Conservation (phyloP, 1,139 yeast genomes). For the Hansenula anomala region DNA sequence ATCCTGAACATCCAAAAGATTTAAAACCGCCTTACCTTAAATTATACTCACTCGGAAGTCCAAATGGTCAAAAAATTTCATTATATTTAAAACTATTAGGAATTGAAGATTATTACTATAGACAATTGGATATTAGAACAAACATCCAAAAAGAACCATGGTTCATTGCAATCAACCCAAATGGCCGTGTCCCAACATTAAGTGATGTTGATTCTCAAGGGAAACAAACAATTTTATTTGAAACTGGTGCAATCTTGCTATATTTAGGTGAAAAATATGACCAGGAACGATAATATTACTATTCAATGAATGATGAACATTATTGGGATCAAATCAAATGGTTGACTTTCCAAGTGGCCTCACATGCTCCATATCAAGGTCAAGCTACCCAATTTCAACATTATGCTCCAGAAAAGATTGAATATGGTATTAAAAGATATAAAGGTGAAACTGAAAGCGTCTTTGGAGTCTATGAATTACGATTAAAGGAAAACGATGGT, state of each 20-base stretch:
- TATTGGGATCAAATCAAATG: constrained; percentile 47
- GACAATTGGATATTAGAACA: constrained; percentile 33
- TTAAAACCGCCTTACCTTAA: constrained; percentile 31
- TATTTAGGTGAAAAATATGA: constrained; percentile 50
- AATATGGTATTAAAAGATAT: constrained; percentile 45
- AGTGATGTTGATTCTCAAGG: constrained; percentile 35
- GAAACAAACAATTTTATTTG: constrained; percentile 34
- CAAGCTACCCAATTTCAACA: constrained; percentile 41
- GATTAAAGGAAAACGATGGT: constrained; percentile 37
- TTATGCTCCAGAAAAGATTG: constrained; percentile 39
- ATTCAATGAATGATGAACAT: constrained; percentile 33
- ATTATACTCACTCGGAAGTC: constrained; percentile 42
- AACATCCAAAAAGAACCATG: constrained; percentile 34
- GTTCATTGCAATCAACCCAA: constrained; percentile 41
- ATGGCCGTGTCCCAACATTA: constrained; percentile 43
- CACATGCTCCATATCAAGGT: constrained; percentile 52
- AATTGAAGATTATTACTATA: constrained; percentile 36
- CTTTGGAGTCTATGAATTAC: constrained; percentile 43
- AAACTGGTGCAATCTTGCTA: constrained; percentile 53
- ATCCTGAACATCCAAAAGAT: not conserved
- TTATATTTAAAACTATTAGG: constrained; percentile 41
- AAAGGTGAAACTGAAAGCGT: constrained; percentile 43
- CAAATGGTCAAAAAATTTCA: constrained; percentile 49
- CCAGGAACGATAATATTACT: constrained; percentile 37
- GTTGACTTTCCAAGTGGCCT: constrained; percentile 47